phyloP scores from a whole-genome alignment of 805 yeast species.

The Wickerhamomyces mucosus region DNA sequence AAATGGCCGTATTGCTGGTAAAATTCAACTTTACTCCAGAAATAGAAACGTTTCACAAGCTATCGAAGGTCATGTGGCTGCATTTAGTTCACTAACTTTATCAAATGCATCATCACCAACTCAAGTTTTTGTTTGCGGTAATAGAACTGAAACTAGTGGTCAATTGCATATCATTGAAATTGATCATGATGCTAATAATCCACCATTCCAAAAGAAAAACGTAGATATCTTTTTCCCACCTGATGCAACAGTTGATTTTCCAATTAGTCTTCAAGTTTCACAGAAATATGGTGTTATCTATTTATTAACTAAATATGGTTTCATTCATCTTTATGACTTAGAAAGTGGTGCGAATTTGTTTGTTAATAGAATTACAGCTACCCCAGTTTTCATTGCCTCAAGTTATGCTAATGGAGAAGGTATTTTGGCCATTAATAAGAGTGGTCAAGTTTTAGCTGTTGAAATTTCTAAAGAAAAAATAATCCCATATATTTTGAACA shows the following conservation, averaged over 20 bases:
- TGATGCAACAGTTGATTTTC: slow-evolving; percentile 94
- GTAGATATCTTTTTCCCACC: slow-evolving; percentile 95
- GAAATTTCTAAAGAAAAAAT: slow-evolving; percentile 78
- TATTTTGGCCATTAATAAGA: slow-evolving; percentile 84
- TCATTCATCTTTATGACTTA: slow-evolving; percentile 89
- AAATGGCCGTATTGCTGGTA: slow-evolving; percentile 90
- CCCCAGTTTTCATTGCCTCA: slow-evolving; percentile 87
- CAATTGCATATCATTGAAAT: slow-evolving; percentile 90
- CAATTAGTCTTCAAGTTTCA: slow-evolving; percentile 83
- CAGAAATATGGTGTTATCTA: slow-evolving; percentile 80
- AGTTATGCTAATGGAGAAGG: slow-evolving; percentile 67
- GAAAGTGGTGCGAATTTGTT: slow-evolving; percentile 89
- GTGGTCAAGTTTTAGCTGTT: slow-evolving; percentile 91
- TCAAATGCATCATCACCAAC: slow-evolving; percentile 63
- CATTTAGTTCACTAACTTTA: slow-evolving; percentile 68
- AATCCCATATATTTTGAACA: slow-evolving; percentile 81
- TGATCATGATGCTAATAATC: slow-evolving; percentile 77
- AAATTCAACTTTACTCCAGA: slow-evolving; percentile 84
- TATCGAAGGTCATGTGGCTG: slow-evolving; percentile 95
- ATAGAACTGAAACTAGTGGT: slow-evolving; percentile 69
- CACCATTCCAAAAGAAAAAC: slow-evolving; percentile 85
- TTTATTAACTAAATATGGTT: slow-evolving; percentile 90
- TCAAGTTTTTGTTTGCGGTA: slow-evolving; percentile 87
- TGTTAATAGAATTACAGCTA: slow-evolving; percentile 93
- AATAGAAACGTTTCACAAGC: slow-evolving; percentile 91